Conservation (phyloP, 2,329 filamentous ascomycete species). For the Penicillium capsulatum region DNA sequence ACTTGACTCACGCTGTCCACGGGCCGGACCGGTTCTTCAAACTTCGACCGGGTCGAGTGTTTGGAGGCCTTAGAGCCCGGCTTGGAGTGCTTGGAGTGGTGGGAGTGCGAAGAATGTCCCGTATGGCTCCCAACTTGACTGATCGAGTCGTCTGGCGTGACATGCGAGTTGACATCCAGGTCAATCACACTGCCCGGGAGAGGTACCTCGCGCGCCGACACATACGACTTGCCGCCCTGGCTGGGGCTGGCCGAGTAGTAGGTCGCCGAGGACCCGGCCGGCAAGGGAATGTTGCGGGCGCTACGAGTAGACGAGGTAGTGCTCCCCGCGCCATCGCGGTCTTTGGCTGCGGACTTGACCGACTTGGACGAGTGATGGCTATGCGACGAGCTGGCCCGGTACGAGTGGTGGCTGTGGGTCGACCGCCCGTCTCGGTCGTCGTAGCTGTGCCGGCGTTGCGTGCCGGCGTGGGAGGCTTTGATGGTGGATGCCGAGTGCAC, state of each 20-base stretch:
- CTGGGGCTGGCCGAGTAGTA: slow-evolving; percentile 22
- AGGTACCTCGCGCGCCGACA: slow-evolving; percentile 26
- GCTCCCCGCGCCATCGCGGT: slow-evolving; percentile 16
- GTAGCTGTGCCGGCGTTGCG: slow-evolving; percentile 14
- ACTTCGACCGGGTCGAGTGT: slow-evolving; percentile 33
- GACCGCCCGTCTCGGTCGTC: slow-evolving; percentile 25
- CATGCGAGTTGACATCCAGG: slow-evolving; percentile 47
- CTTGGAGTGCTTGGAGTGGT: slow-evolving; percentile 27
- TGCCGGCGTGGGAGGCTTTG: slow-evolving; percentile 29
- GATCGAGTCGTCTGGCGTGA: slow-evolving; percentile 77
- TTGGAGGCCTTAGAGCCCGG: slow-evolving; percentile 25
- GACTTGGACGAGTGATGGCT: slow-evolving; percentile 20
- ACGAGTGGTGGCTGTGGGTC: slow-evolving; percentile 13
- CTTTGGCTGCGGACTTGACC: slow-evolving; percentile 11
- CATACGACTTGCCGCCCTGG: slow-evolving; percentile 13
- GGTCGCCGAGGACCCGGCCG: slow-evolving; percentile 27
- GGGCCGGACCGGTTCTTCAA: slow-evolving; percentile 37
- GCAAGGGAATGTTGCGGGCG: slow-evolving; percentile 37
- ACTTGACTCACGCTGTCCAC: slow-evolving; percentile 42
- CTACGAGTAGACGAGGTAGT: slow-evolving; percentile 32
- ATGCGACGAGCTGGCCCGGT: slow-evolving; percentile 21
- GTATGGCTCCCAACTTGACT: slow-evolving; percentile 55
- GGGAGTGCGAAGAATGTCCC: slow-evolving; percentile 26
- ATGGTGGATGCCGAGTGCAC: slow-evolving; percentile 37
- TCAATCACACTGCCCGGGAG: slow-evolving; percentile 31